phyloP scores from a whole-genome alignment of 495 filamentous ascomycete genomes.

The Xylaria castorea region DNA sequence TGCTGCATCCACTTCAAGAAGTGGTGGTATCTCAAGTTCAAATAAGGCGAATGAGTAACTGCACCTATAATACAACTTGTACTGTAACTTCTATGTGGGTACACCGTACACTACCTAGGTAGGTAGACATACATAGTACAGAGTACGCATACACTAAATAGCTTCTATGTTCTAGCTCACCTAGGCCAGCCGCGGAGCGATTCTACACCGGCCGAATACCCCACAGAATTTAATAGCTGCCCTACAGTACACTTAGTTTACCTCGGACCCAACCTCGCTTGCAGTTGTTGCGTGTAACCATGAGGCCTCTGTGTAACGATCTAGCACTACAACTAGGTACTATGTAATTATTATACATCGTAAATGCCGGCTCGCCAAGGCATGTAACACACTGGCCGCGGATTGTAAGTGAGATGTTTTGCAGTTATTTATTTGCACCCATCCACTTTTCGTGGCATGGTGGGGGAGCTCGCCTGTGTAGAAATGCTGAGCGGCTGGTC shows the following conservation, averaged over 20 bases:
- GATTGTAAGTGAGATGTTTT: background rate
- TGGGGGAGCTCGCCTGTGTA: background rate
- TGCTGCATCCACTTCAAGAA: background rate
- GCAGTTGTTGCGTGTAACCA: constrained; percentile 17
- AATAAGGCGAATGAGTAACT: background rate
- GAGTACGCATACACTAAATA: background rate
- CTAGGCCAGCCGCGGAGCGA: background rate
- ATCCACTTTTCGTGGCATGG: background rate
- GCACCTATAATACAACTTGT: too few species aligned
- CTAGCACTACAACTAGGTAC: too few species aligned
- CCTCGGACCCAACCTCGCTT: background rate
- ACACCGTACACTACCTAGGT: too few species aligned
- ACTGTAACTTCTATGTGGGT: too few species aligned
- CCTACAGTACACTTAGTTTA: background rate
- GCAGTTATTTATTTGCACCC: background rate
- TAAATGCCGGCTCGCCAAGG: background rate
- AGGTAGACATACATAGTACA: background rate
- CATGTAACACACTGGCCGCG: background rate
- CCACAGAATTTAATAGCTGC: constrained; percentile 12
- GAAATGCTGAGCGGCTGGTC: background rate
- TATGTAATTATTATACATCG: background rate
- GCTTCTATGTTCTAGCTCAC: background rate
- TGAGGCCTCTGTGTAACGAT: constrained; percentile 9
- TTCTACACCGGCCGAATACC: background rate
- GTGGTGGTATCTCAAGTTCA: background rate